These are phyloP conservation scores for Myxozyma vanderwaltii DNA, from an alignment of 805 yeast species.

Conservation along the genomic window DNA sequence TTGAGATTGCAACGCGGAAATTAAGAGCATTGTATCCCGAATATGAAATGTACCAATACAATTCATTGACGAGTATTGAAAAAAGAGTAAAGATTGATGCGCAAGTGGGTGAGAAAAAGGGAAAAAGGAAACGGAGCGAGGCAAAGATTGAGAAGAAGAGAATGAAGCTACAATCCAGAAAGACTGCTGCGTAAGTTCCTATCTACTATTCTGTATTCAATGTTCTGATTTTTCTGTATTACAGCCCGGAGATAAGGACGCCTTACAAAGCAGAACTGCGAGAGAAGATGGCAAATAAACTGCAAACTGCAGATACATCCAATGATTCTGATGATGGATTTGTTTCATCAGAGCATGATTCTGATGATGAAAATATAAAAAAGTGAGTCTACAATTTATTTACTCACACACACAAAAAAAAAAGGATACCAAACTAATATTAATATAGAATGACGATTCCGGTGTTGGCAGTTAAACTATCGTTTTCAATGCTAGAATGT, in stretches of 20 bases:
- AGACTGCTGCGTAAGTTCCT: not conserved
- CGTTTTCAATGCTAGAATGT: not conserved
- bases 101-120: not conserved
- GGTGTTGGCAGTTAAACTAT: not conserved
- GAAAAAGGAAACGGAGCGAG: conserved; percentile 1
- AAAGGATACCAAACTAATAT: not conserved
- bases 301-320: not conserved
- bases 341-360: not conserved
- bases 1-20: conserved; percentile 10
- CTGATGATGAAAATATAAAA: conserved; percentile 8
- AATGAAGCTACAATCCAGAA: not conserved
- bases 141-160: conserved; percentile 3
- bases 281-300: not conserved
- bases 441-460: conserved; percentile 5
- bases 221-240: not conserved
- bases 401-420: not conserved
- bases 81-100: not conserved
- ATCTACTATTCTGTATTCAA: not conserved
- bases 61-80: conserved; percentile 7
- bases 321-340: conserved; percentile 4
- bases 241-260: not conserved
- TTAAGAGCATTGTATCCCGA: not conserved
- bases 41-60: conserved; percentile 10
- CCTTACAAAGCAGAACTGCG: not conserved
- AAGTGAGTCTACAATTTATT: not conserved